phyloP scores from a whole-genome alignment of 192 early-diverging fungal species.

The Backusella mclennaniae region DNA sequence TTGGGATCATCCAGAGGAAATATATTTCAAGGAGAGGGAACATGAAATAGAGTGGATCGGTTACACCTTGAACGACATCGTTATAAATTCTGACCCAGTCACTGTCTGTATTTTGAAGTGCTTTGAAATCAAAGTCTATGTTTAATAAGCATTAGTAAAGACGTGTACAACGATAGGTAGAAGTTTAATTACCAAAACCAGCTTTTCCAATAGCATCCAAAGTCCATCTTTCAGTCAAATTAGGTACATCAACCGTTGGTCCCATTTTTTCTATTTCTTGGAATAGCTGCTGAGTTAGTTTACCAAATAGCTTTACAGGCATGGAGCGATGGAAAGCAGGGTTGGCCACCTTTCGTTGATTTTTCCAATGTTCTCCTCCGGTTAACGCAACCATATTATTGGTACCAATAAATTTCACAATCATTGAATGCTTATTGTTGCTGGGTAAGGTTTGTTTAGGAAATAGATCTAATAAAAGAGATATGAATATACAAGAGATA shows the following conservation, averaged over 20 bases:
- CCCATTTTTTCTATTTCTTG: background rate
- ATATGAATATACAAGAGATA: too few relatives aligned
- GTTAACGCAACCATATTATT: too few relatives aligned
- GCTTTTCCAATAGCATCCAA: conserved; percentile 24
- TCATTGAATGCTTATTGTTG: too few relatives aligned
- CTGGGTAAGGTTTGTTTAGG: too few relatives aligned
- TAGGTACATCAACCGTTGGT: conserved; percentile 5
- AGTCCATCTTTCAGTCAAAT: conserved; percentile 24
- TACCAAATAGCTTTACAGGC: conserved; percentile 31
- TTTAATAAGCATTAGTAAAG: background rate
- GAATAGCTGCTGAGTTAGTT: background rate
- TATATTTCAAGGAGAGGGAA: conserved; percentile 11
- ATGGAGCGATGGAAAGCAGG: conserved; percentile 33
- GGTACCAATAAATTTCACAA: too few relatives aligned
- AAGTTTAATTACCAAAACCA: conserved; percentile 21
- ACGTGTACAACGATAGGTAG: too few relatives aligned
- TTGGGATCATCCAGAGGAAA: conserved; percentile 11
- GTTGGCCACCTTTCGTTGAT: conserved; percentile 18
- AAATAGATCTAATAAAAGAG: too few relatives aligned
- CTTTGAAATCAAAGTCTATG: conserved; percentile 14
- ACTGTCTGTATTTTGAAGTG: conserved; percentile 9
- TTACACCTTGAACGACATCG: background rate
- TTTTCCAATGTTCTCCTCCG: background rate
- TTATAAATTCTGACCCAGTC: conserved; percentile 15
- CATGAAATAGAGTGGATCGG: background rate